phyloP scores from a whole-genome alignment of 2,329 filamentous ascomycete species.

The Herpotrichia juniperi region DNA sequence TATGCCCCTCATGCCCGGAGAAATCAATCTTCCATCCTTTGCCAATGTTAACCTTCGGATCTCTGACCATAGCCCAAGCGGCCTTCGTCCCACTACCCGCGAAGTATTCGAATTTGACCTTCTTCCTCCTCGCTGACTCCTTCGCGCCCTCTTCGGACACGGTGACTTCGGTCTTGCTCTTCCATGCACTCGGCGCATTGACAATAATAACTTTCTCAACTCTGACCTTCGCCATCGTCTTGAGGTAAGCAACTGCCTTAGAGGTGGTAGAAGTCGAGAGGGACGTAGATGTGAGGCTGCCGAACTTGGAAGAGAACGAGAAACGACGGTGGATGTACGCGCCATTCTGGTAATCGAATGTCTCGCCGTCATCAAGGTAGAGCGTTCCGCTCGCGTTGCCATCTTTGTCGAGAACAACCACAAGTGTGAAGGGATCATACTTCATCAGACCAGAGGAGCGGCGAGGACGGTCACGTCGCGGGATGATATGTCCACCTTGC shows the following conservation, averaged over 20 bases:
- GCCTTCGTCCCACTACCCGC: constrained; percentile 60
- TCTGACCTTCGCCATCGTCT: constrained; percentile 76
- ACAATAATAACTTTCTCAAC: constrained; percentile 87
- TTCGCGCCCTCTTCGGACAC: constrained; percentile 65
- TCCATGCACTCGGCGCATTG: constrained; percentile 77
- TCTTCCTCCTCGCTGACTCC: constrained; percentile 49
- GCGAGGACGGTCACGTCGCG: constrained; percentile 85
- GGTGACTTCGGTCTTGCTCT: constrained; percentile 65
- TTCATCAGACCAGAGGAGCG: constrained; percentile 88
- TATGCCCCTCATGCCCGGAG: constrained; percentile 1
- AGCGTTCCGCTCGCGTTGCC: constrained; percentile 80
- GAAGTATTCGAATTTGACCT: constrained; percentile 66
- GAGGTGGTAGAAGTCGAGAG: constrained; percentile 54
- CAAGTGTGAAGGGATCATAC: constrained; percentile 92
- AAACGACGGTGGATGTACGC: constrained; percentile 90
- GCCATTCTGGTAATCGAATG: constrained; percentile 83
- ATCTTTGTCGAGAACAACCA: constrained; percentile 72
- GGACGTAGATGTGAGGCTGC: constrained; percentile 70
- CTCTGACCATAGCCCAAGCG: constrained; percentile 67
- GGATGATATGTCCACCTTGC: constrained; percentile 90
- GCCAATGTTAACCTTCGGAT: constrained; percentile 66
- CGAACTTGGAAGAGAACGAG: constrained; percentile 61
- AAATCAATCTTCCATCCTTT: constrained; percentile 70
- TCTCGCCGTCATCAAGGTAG: constrained; percentile 93
- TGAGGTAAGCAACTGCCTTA: constrained; percentile 75